These are phyloP conservation scores for Claviceps spartinae DNA, from an alignment of 2,329 filamentous ascomycete species.

Conservation along the genomic window DNA sequence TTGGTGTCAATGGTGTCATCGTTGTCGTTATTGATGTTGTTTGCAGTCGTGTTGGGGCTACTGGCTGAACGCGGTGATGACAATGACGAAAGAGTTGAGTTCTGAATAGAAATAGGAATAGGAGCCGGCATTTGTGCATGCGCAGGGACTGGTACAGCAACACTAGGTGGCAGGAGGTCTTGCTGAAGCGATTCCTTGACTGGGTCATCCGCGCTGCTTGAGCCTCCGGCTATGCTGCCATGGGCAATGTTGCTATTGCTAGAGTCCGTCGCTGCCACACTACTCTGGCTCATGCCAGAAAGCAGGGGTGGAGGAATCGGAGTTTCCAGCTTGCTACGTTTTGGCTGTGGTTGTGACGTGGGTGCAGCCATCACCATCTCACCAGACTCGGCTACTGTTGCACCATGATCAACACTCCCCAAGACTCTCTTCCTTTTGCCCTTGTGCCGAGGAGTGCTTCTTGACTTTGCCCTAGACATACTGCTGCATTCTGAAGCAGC, in stretches of 20 bases:
- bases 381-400: conserved; percentile 12
- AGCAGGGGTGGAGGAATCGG: conserved; percentile 35
- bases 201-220: neutral
- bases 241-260: neutral
- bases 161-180: conserved; percentile 3
- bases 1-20: neutral
- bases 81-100: conserved; percentile 16
- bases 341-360: conserved; percentile 25
- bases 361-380: conserved; percentile 14
- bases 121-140: conserved; percentile 30
- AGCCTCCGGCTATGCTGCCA: conserved; percentile 11
- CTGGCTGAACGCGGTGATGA: conserved; percentile 15
- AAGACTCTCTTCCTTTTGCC: conserved; percentile 34
- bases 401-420: conserved; percentile 20
- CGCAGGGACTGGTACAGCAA: conserved; percentile 7
- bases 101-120: conserved; percentile 20
- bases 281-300: conserved; percentile 16
- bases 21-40: neutral
- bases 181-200: neutral
- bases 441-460: conserved; percentile 18
- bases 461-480: conserved; percentile 14
- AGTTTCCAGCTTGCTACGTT: conserved; percentile 44
- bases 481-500: conserved; percentile 6
- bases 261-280: conserved; percentile 16
- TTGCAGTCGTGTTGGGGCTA: conserved; percentile 12